phyloP scores from a whole-genome alignment of 345 rosid species.

The Eucalyptus leucophloia region DNA sequence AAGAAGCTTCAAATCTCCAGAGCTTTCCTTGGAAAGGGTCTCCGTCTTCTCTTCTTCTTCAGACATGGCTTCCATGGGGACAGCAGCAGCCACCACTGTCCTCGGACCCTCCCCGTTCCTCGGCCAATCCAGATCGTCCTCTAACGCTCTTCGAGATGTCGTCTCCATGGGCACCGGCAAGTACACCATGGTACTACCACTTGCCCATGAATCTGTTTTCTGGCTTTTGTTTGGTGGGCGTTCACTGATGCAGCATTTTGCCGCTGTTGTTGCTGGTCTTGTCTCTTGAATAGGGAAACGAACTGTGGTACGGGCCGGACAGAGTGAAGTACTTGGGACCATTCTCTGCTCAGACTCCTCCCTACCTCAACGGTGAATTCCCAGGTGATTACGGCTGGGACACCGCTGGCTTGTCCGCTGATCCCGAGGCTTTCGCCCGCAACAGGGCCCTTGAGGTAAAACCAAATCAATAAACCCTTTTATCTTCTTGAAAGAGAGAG shows the following conservation, averaged over 20 bases:
- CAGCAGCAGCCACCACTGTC: constrained; percentile 55
- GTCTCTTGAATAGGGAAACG: constrained; percentile 33
- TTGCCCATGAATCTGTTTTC: background rate
- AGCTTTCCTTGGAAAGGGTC: background rate
- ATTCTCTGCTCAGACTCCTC: constrained; percentile 90
- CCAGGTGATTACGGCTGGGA: constrained; percentile 99
- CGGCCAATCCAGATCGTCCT: constrained; percentile 47
- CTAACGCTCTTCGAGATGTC: constrained; percentile 59
- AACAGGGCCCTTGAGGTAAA: constrained; percentile 95
- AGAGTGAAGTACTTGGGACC: constrained; percentile 97
- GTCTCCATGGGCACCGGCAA: constrained; percentile 53
- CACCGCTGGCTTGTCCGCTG: constrained; percentile 92
- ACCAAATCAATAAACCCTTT: background rate
- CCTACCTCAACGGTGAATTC: constrained; percentile 84
- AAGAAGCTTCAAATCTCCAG: background rate
- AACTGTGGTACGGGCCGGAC: constrained; percentile 95
- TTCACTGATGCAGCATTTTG: background rate
- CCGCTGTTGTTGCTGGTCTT: background rate
- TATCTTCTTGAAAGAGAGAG: background rate
- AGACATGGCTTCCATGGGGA: constrained; percentile 7
- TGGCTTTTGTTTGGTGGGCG: background rate
- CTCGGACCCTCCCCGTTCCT: constrained; percentile 59
- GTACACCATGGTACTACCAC: constrained; percentile 49
- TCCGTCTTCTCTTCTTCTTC: background rate
- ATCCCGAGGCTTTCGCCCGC: constrained; percentile 90